Evolutionary conservation across 345 rosid species (phyloP).

Genomic region (Garcia nutans): DNA sequence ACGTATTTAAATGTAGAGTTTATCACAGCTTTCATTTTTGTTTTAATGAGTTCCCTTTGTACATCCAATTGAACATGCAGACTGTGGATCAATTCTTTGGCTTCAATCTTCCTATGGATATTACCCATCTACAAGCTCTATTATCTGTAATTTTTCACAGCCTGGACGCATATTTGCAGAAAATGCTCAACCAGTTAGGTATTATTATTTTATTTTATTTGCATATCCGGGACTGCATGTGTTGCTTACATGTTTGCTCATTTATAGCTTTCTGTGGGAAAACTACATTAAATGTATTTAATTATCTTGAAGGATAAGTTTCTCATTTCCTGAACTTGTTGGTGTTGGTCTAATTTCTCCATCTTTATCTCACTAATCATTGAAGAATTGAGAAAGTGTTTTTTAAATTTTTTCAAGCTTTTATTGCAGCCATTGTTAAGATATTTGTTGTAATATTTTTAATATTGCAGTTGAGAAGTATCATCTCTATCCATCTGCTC

Average conservation of each 20-base stretch:
- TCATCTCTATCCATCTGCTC: constrained; percentile 69
- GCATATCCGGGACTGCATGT: neutral
- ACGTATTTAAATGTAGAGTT: constrained; percentile 1
- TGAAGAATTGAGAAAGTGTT: neutral
- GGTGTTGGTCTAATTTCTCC: neutral
- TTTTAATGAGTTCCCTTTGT: constrained; percentile 13
- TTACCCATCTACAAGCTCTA: constrained; percentile 92
- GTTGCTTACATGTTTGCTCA: constrained; percentile 4
- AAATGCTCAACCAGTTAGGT: constrained; percentile 75
- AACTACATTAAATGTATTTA: neutral
- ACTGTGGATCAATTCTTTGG: constrained; percentile 90
- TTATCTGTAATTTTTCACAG: constrained; percentile 83
- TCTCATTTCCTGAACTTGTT: neutral
- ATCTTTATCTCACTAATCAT: neutral
- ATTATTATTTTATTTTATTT: constrained; percentile 9
- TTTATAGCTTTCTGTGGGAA: constrained; percentile 4
- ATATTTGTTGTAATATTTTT: constrained; percentile 22
- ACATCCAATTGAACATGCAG: constrained; percentile 45
- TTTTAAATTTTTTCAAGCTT: neutral
- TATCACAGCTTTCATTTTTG: neutral
- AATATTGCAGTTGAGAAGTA: constrained; percentile 74
- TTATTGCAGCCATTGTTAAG: neutral
- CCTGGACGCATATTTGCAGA: constrained; percentile 76
- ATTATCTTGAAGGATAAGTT: neutral
- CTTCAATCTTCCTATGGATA: constrained; percentile 80